Base-by-base conservation (phyloP, 768 basidiomycete genomes). In the Lentinula lateritia region DNA sequence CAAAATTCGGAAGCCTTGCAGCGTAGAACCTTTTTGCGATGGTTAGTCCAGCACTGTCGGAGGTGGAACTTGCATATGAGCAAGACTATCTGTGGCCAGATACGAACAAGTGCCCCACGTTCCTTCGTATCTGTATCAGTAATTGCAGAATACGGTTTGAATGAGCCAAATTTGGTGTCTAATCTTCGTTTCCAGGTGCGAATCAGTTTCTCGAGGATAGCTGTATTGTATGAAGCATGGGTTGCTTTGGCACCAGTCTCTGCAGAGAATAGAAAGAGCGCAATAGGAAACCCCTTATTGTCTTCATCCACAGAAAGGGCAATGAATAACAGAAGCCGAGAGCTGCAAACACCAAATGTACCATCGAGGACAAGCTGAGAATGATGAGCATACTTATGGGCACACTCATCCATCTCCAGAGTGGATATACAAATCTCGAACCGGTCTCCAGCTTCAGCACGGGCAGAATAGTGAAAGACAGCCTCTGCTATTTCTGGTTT, bases 51-150 rank as follows among this genome's bases (percentile, higher is more conserved):
- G 41, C 66, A 74, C 50, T 77, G 74, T 5, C 71, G 66, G n/a
- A 74, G 38, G 59, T 78, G 76, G 58, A 76, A 77, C 45, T 69
- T 68, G 67, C 76, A 78, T 9, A 78, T 62, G 0, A 77, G 64
- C 16, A 77, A 72, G 18, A 63, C 56, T 35, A 76, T 70, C 6
- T 38, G n/a, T 0, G 70, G 67, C 58, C 64, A 75, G 5, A 76
- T 69, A 23, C 15, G 20, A 9, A 74, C 34, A 5, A 78, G 69
- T 4, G 74, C 73, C 9, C 61, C 69, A 12, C 38, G 54, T 35
- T 56, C 54, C 28, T 28, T 28, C 3, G 28, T 28, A 28, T 28
- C 28, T 28, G 28, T 28, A 28, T 28, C 28, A 4, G 75, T 76
- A 20, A 72, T 72, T 16, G 61, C 64, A 50, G 69, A 67, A 16